Evolutionary conservation across 164 flowering plant species (phyloP), one percentile per base, ranked within the genome.

Genomic region (Vitis cinerea): DNA sequence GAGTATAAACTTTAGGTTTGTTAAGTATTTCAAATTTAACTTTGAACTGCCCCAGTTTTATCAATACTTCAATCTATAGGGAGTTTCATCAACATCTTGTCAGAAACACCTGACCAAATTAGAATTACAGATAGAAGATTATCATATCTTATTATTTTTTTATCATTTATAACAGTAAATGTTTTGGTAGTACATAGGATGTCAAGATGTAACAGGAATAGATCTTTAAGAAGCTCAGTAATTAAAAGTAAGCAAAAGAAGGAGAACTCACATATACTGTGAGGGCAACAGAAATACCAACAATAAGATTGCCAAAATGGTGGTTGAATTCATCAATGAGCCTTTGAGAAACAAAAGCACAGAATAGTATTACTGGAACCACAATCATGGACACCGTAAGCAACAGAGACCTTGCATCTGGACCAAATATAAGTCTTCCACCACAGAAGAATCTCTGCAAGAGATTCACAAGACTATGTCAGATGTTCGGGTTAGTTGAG

Each of bases 401-500:
- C 55, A 79, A 71, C n/a, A 91, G 30, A 0, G 93, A 89, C 73
- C 85, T 75, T 51, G 69, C 82, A 74, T 89, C 94, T 59, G 94
- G 97, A 61, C 97, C 97, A 77, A 91, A 91, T 69, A 89, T 59
- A 68, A 91, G 70, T 74, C 97, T 85, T 64, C 94, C 97, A 51
- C 87, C 86, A 64, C 80, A 67, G 57, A 78, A 78, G 72, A 91
- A 91, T 74, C 56, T 84, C 97, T 91, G 93, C 86, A 86, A 66
- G 58, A 59, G 6, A 57, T 54, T 64, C 10, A 56, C 14, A 30
- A 60, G 3, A 23, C 23, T 44, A 15, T 48, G 58, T 49, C 27
- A 60, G 23, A 29, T 15, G 15, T 8, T 13, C 59, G 4, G 3
- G 9, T 58, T 56, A 44, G 8, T 55, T 14, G 14, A 65, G 9